Percentiles rank a stretch among this genome's conserved stretches.
These are phyloP conservation scores for Camelina hispida DNA, from an alignment of 345 rosid genomes.

Conservation along the genomic window DNA sequence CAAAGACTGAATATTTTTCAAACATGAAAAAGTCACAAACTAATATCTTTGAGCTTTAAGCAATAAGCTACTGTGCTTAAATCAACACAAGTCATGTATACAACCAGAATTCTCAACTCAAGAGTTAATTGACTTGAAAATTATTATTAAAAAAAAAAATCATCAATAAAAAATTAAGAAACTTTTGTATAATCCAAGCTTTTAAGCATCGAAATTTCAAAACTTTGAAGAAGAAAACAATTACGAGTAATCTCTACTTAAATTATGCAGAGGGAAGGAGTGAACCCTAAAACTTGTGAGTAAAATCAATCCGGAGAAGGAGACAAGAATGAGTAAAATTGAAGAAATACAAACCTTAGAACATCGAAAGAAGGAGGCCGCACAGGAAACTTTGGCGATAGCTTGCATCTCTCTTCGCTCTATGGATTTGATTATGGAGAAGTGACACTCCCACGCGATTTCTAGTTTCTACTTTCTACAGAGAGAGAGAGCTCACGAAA, in stretches of 20 bases:
- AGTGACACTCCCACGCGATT: too few species aligned
- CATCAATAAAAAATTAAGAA: not conserved
- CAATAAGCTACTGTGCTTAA: not conserved
- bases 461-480: too few species aligned
- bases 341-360: slow-evolving; percentile 32
- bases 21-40: not conserved
- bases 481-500: too few species aligned
- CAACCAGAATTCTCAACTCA: not conserved
- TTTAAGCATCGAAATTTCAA: not conserved
- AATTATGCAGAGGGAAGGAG: not conserved
- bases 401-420: slow-evolving; percentile 30
- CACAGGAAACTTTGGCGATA: slow-evolving; percentile 29
- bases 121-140: not conserved
- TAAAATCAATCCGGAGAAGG: not conserved
- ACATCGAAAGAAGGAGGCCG: slow-evolving; percentile 22
- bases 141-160: not conserved
- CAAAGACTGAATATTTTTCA: not conserved
- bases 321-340: not conserved
- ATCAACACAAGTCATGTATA: not conserved
- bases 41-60: not conserved
- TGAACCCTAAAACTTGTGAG: not conserved
- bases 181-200: not conserved
- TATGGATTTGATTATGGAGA: too few species aligned
- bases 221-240: not conserved
- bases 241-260: not conserved